A percentile compares a stretch with the other conserved stretches of the same genome.
Conservation (phyloP, 345 rosid genomes). For the Bruguiera gymnorhiza region DNA sequence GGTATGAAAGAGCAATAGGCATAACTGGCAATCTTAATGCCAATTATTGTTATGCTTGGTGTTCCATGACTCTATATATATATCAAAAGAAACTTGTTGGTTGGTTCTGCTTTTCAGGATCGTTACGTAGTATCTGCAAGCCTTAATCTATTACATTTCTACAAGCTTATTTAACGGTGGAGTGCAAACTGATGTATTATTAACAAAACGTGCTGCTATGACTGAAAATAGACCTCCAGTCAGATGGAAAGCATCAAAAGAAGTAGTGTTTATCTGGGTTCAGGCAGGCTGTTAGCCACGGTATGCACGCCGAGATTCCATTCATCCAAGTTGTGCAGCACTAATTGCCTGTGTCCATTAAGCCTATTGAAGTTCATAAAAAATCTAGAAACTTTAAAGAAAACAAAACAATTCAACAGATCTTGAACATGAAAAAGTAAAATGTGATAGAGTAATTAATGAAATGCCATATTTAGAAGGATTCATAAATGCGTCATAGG, state of each 20-base stretch:
- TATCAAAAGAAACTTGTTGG: too few relatives aligned
- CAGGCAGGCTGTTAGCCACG: slow-evolving; percentile 29
- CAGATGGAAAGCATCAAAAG: slow-evolving; percentile 48
- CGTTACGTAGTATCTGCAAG: too few relatives aligned
- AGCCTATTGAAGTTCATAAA: slow-evolving; percentile 19
- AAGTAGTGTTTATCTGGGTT: slow-evolving; percentile 29
- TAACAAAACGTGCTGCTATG: slow-evolving; percentile 37
- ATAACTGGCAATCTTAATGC: too few relatives aligned
- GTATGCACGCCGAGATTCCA: slow-evolving; percentile 42
- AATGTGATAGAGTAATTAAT: not conserved
- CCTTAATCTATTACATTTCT: slow-evolving; percentile 6
- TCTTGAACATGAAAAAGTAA: too few relatives aligned
- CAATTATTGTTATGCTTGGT: too few relatives aligned
- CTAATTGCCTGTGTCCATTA: slow-evolving; percentile 38
- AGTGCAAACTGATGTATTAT: slow-evolving; percentile 26
- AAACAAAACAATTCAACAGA: too few relatives aligned
- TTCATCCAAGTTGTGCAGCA: slow-evolving; percentile 45
- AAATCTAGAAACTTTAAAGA: too few relatives aligned
- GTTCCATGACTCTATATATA: too few relatives aligned
- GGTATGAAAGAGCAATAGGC: too few relatives aligned
- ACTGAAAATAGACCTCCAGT: slow-evolving; percentile 28
- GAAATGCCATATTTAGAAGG: slow-evolving; percentile 34
- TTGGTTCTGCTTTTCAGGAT: too few relatives aligned
- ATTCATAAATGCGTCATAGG: slow-evolving; percentile 33
- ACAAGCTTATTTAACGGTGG: slow-evolving; percentile 39